Conservation (phyloP, 177 flowering plant species). For the Vitis hybrid region DNA sequence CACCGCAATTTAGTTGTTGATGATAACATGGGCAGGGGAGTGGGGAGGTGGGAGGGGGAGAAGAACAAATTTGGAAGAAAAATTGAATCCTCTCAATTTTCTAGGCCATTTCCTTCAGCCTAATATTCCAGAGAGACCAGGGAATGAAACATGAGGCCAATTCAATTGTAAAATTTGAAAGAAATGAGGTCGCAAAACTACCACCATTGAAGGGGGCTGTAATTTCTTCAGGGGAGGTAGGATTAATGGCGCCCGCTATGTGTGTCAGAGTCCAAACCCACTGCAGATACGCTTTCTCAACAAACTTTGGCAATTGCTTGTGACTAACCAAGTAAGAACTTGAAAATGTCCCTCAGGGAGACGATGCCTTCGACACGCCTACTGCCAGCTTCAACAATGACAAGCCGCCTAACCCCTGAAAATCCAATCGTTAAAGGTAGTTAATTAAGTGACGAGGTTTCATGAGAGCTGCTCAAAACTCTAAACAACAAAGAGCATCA, state of each 20-base stretch:
- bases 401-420: slow-evolving; percentile 81
- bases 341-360: slow-evolving; percentile 74
- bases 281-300: slow-evolving; percentile 11
- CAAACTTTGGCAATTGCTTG: slow-evolving; percentile 4
- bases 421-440: slow-evolving; percentile 5
- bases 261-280: slow-evolving; percentile 10
- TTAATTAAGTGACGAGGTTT: not conserved
- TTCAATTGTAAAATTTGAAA: slow-evolving; percentile 25
- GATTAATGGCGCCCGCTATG: not conserved
- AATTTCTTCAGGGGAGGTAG: not conserved
- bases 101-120: slow-evolving; percentile 37
- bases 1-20: not conserved
- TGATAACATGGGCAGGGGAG: not conserved
- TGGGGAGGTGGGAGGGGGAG: not conserved
- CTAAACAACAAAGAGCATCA: not conserved
- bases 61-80: slow-evolving; percentile 11
- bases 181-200: slow-evolving; percentile 6
- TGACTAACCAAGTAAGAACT: slow-evolving; percentile 65
- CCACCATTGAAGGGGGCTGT: slow-evolving; percentile 3
- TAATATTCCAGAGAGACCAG: slow-evolving; percentile 26
- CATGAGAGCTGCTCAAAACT: not conserved
- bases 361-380: slow-evolving; percentile 92
- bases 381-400: slow-evolving; percentile 93
- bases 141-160: slow-evolving; percentile 30
- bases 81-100: slow-evolving; percentile 26